These are phyloP conservation scores for Boletellus emodensis DNA, from an alignment of 768 basidiomycete genomes.

Conservation along the genomic window DNA sequence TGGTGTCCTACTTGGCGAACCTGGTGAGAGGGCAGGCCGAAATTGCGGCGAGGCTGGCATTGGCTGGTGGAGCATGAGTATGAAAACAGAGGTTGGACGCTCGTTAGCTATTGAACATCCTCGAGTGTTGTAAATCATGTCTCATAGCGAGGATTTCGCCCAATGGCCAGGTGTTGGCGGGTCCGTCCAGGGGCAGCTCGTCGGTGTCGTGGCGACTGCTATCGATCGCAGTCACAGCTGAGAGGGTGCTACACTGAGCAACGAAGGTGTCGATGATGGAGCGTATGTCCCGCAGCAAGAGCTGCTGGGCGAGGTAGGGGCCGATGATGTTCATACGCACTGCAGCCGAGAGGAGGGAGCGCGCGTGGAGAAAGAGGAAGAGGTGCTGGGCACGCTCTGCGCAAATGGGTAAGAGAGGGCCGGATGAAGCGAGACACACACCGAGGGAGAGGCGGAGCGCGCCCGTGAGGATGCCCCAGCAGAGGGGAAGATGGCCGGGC, in stretches of 20 bases:
- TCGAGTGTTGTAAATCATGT: conserved; percentile 92
- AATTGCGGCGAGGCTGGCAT: conserved; percentile 80
- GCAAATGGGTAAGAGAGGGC: conserved; percentile 3
- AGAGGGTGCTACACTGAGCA: conserved; percentile 41
- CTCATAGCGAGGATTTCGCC: conserved; percentile 88
- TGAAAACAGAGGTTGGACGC: conserved; percentile 1
- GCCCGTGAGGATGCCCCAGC: conserved; percentile 85
- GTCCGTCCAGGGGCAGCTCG: conserved; percentile 43
- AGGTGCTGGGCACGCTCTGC: conserved; percentile 81
- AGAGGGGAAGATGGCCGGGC: conserved; percentile 82
- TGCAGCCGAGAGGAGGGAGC: conserved; percentile 85
- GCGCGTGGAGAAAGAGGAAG: conserved; percentile 89
- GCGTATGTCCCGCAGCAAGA: conserved; percentile 71
- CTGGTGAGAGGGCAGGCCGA: conserved; percentile 92
- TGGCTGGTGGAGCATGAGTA: conserved; percentile 45
- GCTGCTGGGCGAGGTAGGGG: conserved; percentile 87
- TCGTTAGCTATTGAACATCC: conserved; percentile 85
- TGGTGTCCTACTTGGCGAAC: conserved; percentile 93
- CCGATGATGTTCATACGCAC: conserved; percentile 90
- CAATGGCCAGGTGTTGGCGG: conserved; percentile 92
- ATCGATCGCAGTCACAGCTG: conserved; percentile 41
- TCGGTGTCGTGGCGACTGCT: conserved; percentile 3
- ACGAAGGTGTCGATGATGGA: conserved; percentile 59
- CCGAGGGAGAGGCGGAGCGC: conserved; percentile 72
- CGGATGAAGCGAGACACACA: conserved; percentile 27